A percentile compares a stretch with the other conserved stretches of the same genome.
Conservation (phyloP, 2,329 filamentous ascomycete species). For the Nannizzia gypsea region DNA sequence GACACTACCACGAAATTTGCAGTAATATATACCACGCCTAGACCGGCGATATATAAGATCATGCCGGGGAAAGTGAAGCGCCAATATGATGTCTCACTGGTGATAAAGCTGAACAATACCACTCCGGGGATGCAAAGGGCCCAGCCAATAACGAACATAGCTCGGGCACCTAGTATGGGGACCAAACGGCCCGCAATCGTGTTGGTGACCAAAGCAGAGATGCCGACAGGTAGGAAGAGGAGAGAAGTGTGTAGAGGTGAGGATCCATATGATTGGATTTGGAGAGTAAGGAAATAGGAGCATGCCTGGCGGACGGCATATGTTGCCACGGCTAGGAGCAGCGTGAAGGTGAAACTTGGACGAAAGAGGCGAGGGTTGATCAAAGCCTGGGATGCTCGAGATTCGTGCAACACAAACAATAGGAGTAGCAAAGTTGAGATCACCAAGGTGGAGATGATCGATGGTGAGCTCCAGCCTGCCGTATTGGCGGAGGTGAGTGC, state of each 20-base stretch:
- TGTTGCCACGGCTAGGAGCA: neutral
- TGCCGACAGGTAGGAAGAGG: neutral
- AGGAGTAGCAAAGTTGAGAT: neutral
- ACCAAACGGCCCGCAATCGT: neutral
- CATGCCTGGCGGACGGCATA: constrained; percentile 1
- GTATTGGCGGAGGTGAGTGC: neutral
- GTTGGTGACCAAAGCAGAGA: neutral
- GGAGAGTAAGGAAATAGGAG: neutral
- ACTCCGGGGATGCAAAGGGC: neutral
- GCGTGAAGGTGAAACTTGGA: neutral
- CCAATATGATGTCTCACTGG: neutral
- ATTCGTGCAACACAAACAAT: neutral
- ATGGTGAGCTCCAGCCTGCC: neutral
- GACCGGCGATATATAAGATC: neutral
- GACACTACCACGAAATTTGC: neutral
- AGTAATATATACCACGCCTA: neutral
- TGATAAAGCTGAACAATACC: neutral
- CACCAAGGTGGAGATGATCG: neutral
- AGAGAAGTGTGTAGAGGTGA: neutral
- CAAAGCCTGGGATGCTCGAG: neutral
- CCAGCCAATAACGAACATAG: neutral
- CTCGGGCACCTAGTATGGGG: neutral
- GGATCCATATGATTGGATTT: neutral
- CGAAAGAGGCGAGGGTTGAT: neutral
- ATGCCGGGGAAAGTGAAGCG: neutral